Base-by-base conservation (phyloP, 495 filamentous ascomycete genomes). In the Penicillium maclennaniae region DNA sequence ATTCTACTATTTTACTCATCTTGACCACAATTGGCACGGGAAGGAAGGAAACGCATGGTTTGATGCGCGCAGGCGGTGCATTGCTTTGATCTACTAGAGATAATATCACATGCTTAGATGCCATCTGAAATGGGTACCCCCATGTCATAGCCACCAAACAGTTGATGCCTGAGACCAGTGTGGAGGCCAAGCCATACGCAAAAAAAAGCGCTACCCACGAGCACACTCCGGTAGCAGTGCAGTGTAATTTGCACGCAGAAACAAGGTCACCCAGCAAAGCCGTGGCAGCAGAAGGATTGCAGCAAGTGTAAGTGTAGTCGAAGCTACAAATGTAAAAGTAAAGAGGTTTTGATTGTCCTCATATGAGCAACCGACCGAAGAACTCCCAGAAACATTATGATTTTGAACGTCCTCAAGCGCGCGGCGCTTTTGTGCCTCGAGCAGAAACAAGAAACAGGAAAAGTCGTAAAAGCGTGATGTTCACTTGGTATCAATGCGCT, bases 401-500 rank as follows among this genome's bases (percentile, higher is more conserved):
- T 59, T 49, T 56, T 46, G 36, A 47, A 43, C 59, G 56, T 53
- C 52, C 42, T 31, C 51, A 39, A 23, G 52, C 49, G 23, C 41
- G 51, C 54, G 46, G 54, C 45, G 45, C 47, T 42, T 53, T 38
- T 51, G 45, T 63, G 59, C 50, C 41, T 47, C 45, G 42, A 51
- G 10, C 8, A 34, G 31, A 34, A 34, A 34, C 31, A 49, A 34
- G 31, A 34, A 34, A 34, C 31, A 49, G 51, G 51, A 61, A 59
- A 57, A 44, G 26, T 66, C 60, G 43, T 47, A 43, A 53, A 55
- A 58, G 43, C 36, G 25, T 51, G 37, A 57, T 37, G n/a, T 54
- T 66, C 67, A 76, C 71, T 71, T 74, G 40, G 79, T 76, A 66
- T 67, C 76, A 65, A 84, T 84, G 54, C 82, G 79, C 51, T 85